These are phyloP conservation scores for Naganishia vaughanmartiniae DNA, from an alignment of 768 basidiomycete species.

Conservation along the genomic window DNA sequence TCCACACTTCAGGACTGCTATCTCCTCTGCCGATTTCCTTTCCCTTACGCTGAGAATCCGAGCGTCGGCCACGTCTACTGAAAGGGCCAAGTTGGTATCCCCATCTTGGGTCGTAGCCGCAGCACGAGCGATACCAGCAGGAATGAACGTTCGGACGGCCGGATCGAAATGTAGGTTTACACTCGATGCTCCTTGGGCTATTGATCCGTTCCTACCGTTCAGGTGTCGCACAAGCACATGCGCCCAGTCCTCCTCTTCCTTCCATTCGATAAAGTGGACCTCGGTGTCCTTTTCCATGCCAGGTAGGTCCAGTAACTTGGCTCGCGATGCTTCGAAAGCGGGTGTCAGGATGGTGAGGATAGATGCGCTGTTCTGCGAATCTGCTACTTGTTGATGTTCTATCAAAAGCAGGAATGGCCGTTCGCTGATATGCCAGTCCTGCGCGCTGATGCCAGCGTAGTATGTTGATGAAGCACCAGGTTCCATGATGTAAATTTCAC, in stretches of 20 bases:
- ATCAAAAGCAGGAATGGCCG: slow-evolving; percentile 72
- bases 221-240: slow-evolving; percentile 54
- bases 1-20: slow-evolving; percentile 69
- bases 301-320: slow-evolving; percentile 62
- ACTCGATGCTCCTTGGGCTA: neutral
- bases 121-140: slow-evolving; percentile 29
- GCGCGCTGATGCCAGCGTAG: slow-evolving; percentile 67
- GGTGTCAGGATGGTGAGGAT: slow-evolving; percentile 69
- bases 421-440: slow-evolving; percentile 70
- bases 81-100: slow-evolving; percentile 35
- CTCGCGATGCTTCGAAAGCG: slow-evolving; percentile 70
- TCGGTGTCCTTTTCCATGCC: slow-evolving; percentile 45
- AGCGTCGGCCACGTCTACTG: slow-evolving; percentile 58
- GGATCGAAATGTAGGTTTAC: slow-evolving; percentile 35
- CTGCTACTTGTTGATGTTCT: slow-evolving; percentile 51
- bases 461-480: slow-evolving; percentile 70
- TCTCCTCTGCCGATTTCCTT: slow-evolving; percentile 69
- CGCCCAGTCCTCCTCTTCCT: slow-evolving; percentile 70
- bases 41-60: slow-evolving; percentile 66
- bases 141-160: slow-evolving; percentile 37
- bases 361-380: slow-evolving; percentile 46
- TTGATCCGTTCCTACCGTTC: neutral
- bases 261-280: slow-evolving; percentile 54
- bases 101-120: slow-evolving; percentile 55
- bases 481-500: slow-evolving; percentile 65